Evolutionary conservation across 2,329 filamentous ascomycete species (phyloP), one percentile per base, ranked within the genome.

Genomic region (Fusarium tjaetaba): DNA sequence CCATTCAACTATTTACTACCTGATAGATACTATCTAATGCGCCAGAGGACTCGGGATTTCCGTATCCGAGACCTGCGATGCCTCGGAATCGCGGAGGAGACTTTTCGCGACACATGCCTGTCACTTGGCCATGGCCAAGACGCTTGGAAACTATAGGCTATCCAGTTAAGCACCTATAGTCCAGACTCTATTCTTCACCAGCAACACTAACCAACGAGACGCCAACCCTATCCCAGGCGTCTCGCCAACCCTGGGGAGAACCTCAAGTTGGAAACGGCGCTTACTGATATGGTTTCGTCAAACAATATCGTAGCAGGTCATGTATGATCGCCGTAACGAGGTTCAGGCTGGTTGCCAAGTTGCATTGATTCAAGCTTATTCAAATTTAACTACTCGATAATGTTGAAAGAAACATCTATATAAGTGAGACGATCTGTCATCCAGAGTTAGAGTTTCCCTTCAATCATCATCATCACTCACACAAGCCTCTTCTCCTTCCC

Each of bases 21-120:
- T 28, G 38, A 24, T 26, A 22, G 38, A 22, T 45, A 13, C 22
- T 38, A 28, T 55, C 30, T 26, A 41, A 26, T 60, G 61, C 55
- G 41, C 49, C 48, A 58, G 64, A 60, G 45, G 48, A 30, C 34
- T 64, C 75, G 74, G 75, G 72, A 77, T 77, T 75, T 70, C 34
- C 74, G 49, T 61, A 77, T 70, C 74, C 74, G 75, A 77, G 72
- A 77, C 75, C 55, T 28, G 30, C 56, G 55, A 41, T 58, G 65
- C 42, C 41, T 74, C 64, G 51, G 58, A 66, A 45, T 39, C 34
- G 30, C 34, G 56, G 52, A 55, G 34, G 58, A 56, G 48, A 49
- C 41, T 49, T 58, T 69, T 70, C 53, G 52, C 67, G 60, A 65
- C 67, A 59, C 14, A 70, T 70, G 67, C 66, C 66, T 70, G 66